These are phyloP conservation scores for Acer saccharum DNA, from an alignment of 345 rosid species.

Conservation along the genomic window DNA sequence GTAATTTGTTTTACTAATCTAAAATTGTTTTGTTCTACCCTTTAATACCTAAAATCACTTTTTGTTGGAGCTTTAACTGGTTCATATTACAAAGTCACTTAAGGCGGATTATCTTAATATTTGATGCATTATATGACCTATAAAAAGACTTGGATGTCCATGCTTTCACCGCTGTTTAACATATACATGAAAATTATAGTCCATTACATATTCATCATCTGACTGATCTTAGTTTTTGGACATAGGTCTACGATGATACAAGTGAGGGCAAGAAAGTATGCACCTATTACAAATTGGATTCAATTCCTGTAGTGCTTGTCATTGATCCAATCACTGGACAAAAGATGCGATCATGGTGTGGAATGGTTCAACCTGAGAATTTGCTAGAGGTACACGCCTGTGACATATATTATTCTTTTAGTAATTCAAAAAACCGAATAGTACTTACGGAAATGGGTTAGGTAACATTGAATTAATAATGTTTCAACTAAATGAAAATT, in stretches of 20 bases:
- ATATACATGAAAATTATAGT: neutral
- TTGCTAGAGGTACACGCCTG: constrained; percentile 64
- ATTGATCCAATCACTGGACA: constrained; percentile 97
- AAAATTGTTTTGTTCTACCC: no score
- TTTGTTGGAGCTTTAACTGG: no score
- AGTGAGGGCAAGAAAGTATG: constrained; percentile 93
- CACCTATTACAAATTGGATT: constrained; percentile 83
- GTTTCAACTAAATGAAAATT: constrained; percentile 6
- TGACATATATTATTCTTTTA: neutral
- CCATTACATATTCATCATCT: neutral
- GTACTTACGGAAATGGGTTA: neutral
- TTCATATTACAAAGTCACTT: no score
- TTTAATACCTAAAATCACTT: no score
- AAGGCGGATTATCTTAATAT: no score
- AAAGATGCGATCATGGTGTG: constrained; percentile 85
- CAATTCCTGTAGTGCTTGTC: constrained; percentile 86
- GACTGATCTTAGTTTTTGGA: constrained; percentile 13
- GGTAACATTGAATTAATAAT: neutral
- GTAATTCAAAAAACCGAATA: neutral
- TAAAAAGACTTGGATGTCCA: no score
- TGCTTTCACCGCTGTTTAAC: neutral
- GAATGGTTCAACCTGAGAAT: constrained; percentile 91
- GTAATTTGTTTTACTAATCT: no score
- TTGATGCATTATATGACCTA: no score
- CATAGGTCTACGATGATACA: constrained; percentile 84